phyloP scores from a whole-genome alignment of 2,329 filamentous ascomycete genomes.

The Apiospora aurea region DNA sequence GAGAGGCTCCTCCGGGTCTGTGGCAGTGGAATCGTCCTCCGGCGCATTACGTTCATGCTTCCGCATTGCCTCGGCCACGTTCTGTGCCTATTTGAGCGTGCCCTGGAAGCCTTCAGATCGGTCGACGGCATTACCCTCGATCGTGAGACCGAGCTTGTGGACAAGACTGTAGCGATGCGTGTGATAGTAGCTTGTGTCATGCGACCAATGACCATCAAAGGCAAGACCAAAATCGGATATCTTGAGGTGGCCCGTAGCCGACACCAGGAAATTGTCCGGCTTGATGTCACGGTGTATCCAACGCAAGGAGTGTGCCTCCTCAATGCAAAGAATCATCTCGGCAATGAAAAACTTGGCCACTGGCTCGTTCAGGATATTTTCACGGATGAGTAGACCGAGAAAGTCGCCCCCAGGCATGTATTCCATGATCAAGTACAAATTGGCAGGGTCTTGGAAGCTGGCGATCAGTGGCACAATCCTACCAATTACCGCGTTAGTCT shows the following conservation, averaged over 20 bases:
- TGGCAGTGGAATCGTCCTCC: conserved; percentile 46
- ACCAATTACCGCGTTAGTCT: conserved; percentile 13
- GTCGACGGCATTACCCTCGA: conserved; percentile 79
- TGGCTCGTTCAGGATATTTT: conserved; percentile 81
- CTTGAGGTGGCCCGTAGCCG: conserved; percentile 86
- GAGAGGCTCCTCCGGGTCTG: conserved; percentile 54
- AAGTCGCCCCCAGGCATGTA: conserved; percentile 99
- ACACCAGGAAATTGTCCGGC: conserved; percentile 95
- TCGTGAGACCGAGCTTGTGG: conserved; percentile 74
- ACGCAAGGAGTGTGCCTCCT: conserved; percentile 85
- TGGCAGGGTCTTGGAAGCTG: conserved; percentile 85
- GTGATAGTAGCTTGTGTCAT: conserved; percentile 87
- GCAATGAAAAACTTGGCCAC: conserved; percentile 88
- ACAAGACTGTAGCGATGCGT: conserved; percentile 82
- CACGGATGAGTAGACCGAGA: conserved; percentile 82
- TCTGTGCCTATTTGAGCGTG: conserved; percentile 48
- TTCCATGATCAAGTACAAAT: conserved; percentile 95
- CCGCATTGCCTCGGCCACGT: conserved; percentile 47
- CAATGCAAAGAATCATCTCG: conserved; percentile 94
- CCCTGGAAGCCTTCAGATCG: conserved; percentile 46
- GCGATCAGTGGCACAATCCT: conserved; percentile 87
- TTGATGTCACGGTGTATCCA: conserved; percentile 98
- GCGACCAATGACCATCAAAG: conserved; percentile 94
- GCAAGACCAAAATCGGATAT: conserved; percentile 97
- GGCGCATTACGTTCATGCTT: conserved; percentile 48